Percentiles rank a stretch among this genome's conserved stretches.
Conservation (phyloP, 306 rosid genomes). For the Fragaria ananassa region DNA sequence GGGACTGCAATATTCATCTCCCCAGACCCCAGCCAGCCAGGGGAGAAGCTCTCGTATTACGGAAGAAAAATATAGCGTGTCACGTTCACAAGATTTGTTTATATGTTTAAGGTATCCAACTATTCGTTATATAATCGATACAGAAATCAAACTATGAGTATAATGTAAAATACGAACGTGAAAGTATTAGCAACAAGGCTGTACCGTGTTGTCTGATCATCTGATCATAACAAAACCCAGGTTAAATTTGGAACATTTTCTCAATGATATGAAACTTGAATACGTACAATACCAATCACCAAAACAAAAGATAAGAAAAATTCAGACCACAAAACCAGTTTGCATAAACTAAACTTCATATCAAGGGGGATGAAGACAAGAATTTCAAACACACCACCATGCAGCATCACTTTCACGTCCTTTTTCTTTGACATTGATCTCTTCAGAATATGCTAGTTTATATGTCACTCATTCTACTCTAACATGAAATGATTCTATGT, state of each 20-base stretch:
- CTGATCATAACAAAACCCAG: neutral
- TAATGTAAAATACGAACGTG: too few species aligned
- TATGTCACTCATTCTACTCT: neutral
- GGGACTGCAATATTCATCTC: neutral
- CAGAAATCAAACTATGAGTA: too few species aligned
- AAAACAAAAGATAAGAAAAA: neutral
- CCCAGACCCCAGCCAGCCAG: too few species aligned
- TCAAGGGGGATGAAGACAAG: neutral
- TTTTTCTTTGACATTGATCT: neutral
- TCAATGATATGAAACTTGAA: neutral
- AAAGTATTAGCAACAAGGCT: too few species aligned
- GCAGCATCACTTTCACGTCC: constrained; percentile 1
- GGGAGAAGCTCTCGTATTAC: neutral
- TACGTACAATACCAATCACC: neutral
- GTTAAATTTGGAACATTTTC: neutral
- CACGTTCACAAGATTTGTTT: neutral
- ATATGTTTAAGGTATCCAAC: too few species aligned
- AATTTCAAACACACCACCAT: neutral
- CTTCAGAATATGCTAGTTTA: neutral
- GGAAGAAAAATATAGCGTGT: too few species aligned
- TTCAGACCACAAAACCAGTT: neutral
- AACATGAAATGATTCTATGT: neutral
- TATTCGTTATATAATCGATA: too few species aligned
- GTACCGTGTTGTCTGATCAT: too few species aligned
- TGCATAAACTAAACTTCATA: neutral